Percentiles rank a stretch among this genome's conserved stretches.
Evolutionary conservation across 257 asterid species (phyloP).

Genomic region (Paraleonurus japonicus): DNA sequence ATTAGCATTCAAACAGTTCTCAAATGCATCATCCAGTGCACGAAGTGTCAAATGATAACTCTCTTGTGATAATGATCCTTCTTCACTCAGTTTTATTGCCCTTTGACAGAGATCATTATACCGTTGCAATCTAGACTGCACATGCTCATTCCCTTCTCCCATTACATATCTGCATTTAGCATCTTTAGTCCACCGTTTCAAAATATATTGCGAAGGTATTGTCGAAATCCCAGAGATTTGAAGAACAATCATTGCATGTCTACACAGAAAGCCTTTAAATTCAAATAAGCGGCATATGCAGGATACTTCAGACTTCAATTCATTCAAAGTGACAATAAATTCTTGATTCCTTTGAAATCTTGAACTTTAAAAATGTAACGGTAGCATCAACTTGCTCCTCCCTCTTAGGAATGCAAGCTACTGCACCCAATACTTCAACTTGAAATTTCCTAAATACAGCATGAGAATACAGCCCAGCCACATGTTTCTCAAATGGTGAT

Average conservation of each 20-base stretch:
- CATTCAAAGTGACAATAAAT: slow-evolving; percentile 63
- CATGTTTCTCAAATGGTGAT: slow-evolving; percentile 94
- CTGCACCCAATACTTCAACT: slow-evolving; percentile 89
- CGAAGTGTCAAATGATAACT: slow-evolving; percentile 59
- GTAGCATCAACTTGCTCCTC: slow-evolving; percentile 56
- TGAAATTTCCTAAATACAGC: slow-evolving; percentile 82
- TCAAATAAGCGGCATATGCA: slow-evolving; percentile 87
- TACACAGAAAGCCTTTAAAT: slow-evolving; percentile 81
- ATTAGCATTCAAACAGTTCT: slow-evolving; percentile 64
- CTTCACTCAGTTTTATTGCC: slow-evolving; percentile 82
- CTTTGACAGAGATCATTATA: slow-evolving; percentile 75
- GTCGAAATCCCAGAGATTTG: slow-evolving; percentile 76
- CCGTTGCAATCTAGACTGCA: slow-evolving; percentile 77
- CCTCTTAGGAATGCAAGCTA: slow-evolving; percentile 82
- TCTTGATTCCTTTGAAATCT: slow-evolving; percentile 76
- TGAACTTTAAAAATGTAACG: slow-evolving; percentile 61
- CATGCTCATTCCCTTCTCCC: slow-evolving; percentile 65
- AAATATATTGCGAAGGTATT: slow-evolving; percentile 72
- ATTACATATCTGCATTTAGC: slow-evolving; percentile 56
- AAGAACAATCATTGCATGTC: slow-evolving; percentile 89
- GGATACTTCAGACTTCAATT: slow-evolving; percentile 70
- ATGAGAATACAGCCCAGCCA: slow-evolving; percentile 67
- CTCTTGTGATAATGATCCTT: slow-evolving; percentile 91
- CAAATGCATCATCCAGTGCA: slow-evolving; percentile 79
- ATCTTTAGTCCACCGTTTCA: slow-evolving; percentile 94